phyloP scores from a whole-genome alignment of 257 asterid species.

The Anisodus acutangulus region DNA sequence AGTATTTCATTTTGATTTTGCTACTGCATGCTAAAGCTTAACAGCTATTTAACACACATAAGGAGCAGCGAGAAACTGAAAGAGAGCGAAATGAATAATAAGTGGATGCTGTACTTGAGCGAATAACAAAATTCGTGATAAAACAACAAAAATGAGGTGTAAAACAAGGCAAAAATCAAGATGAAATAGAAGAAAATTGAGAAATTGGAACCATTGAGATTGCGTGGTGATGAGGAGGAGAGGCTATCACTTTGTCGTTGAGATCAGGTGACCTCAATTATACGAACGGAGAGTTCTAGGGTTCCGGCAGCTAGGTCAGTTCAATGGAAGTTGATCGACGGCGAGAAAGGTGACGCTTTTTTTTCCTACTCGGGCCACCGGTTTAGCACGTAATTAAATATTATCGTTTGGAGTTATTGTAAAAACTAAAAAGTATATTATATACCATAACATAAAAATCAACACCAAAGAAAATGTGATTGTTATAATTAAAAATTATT shows the following conservation, averaged over 20 bases:
- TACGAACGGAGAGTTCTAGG: not conserved
- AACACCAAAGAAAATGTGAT: too few relatives aligned
- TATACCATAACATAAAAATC: too few relatives aligned
- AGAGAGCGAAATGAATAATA: not conserved
- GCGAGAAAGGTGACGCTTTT: not conserved
- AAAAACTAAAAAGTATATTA: too few relatives aligned
- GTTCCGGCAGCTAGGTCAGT: not conserved
- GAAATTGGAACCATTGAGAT: conserved; percentile 20
- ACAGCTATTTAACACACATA: not conserved
- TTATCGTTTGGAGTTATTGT: too few relatives aligned
- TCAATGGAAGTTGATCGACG: conserved; percentile 1
- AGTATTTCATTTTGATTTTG: not conserved
- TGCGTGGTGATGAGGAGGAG: conserved; percentile 20
- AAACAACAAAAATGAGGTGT: not conserved
- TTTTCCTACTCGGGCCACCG: too few relatives aligned
- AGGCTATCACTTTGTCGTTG: conserved; percentile 15
- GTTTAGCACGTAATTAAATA: too few relatives aligned
- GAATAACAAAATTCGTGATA: not conserved
- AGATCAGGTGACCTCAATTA: conserved; percentile 25
- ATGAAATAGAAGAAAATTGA: not conserved
- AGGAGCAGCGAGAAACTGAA: not conserved
- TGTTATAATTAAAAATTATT: too few relatives aligned
- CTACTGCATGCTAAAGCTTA: not conserved
- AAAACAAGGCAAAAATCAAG: not conserved
- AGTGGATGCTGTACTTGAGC: not conserved